Base-by-base conservation (phyloP, 805 yeast species). In the Candida boleticola region DNA sequence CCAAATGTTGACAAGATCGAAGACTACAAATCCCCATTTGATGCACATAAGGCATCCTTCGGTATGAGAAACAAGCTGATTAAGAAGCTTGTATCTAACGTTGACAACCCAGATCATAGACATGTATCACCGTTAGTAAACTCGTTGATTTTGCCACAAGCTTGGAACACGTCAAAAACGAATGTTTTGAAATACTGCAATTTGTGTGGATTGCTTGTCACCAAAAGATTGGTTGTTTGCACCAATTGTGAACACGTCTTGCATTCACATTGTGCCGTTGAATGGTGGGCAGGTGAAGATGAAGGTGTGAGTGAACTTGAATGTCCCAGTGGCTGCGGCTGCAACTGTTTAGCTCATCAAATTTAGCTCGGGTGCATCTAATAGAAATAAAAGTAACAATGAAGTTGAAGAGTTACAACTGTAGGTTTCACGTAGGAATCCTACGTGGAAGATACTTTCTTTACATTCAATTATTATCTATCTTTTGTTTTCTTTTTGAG, bases 321-420 rank as follows among this genome's bases (percentile, higher is more conserved):
- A 52, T 88, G 96, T 61, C 82, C 95, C 0, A 76, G 85, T 36
- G 96, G 96, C 0, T 89, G 96, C 68, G 95, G 95, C 0, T 89
- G 96, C 53, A 48, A 55, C 4, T 88, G 96, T 62, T 57, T 79
- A 9, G 68, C 64, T 7, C 50, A 57, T 42, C 38, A 14, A 35
- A 23, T 40, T 45, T 45, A 42, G 34, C 25, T 7, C 43, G 18
- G 13, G n/a, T 10, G 6, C 18, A 29, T 29, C 6, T 11, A 29
- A 29, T 29, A 29, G 18, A n/a, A 29, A 14, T 29, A 25, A 25
- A 9, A 25, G 27, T 11, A 25, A 25, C 11, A 11, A 37, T 39
- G 37, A 7, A 9, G 30, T 20, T 29, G 20, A 27, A 16, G 3
- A 9, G 13, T 13, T 9, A n/a, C n/a, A n/a, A n/a, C n/a, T n/a